Percentiles rank a stretch among this genome's conserved stretches.
Evolutionary conservation across 768 basidiomycete species (phyloP).

Genomic region (Naematelia encephala): DNA sequence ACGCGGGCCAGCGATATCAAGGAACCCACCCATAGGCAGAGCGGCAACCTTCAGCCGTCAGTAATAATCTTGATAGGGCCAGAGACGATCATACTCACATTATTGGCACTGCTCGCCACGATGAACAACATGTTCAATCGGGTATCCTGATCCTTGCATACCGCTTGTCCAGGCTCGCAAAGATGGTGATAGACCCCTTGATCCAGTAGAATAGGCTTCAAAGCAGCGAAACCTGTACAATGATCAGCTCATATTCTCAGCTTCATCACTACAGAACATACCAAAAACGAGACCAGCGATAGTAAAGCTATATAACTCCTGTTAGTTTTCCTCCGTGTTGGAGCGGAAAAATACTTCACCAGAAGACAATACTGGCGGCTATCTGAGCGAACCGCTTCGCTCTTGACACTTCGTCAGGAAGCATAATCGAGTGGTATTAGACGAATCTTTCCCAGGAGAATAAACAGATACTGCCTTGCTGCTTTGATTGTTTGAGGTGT

Average conservation of each 20-base stretch:
- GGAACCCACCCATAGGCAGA: constrained; percentile 41
- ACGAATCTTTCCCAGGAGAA: too few relatives aligned
- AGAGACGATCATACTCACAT: constrained; percentile 24
- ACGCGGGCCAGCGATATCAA: constrained; percentile 48
- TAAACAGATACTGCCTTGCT: too few relatives aligned
- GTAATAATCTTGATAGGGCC: not conserved
- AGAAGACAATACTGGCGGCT: constrained; percentile 20
- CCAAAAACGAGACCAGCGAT: constrained; percentile 50
- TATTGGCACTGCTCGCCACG: constrained; percentile 49
- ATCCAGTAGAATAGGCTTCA: constrained; percentile 50
- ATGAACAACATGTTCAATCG: constrained; percentile 51
- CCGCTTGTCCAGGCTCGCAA: constrained; percentile 30
- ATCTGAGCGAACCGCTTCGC: constrained; percentile 17
- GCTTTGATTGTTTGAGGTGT: too few relatives aligned
- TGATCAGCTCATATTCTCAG: not conserved
- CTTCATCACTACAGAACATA: constrained; percentile 10
- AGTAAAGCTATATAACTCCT: constrained; percentile 17
- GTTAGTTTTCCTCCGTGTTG: not conserved
- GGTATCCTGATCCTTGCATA: constrained; percentile 36
- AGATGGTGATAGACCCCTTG: constrained; percentile 45
- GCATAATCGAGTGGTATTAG: not conserved
- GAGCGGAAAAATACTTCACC: constrained; percentile 7
- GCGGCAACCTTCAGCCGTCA: constrained; percentile 33
- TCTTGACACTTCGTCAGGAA: constrained; percentile 4
- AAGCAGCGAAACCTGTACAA: constrained; percentile 40